A percentile compares a stretch with the other conserved stretches of the same genome.
Conservation (phyloP, 805 yeast species). For the Torulaspora maleeae region DNA sequence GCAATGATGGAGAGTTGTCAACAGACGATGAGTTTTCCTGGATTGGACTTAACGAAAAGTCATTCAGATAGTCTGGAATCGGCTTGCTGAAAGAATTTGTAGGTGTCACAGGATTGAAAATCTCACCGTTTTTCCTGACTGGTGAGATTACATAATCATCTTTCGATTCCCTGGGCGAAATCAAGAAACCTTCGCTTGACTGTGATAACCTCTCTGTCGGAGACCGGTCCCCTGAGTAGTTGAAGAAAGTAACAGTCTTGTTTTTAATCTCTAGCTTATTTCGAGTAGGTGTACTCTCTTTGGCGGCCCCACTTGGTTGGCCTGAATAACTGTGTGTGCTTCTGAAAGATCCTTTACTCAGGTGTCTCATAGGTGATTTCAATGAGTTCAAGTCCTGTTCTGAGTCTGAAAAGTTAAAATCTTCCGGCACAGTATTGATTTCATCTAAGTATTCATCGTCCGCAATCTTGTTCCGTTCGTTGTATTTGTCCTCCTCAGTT, state of each 20-base stretch:
- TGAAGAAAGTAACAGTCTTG: slow-evolving; percentile 40
- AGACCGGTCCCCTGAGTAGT: slow-evolving; percentile 16
- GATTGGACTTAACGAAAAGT: slow-evolving; percentile 30
- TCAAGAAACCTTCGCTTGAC: not conserved
- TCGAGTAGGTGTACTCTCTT: slow-evolving; percentile 31
- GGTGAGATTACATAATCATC: slow-evolving; percentile 12
- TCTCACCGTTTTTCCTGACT: slow-evolving; percentile 4
- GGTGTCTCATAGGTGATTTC: slow-evolving; percentile 12
- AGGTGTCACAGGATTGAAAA: slow-evolving; percentile 16
- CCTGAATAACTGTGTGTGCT: slow-evolving; percentile 34
- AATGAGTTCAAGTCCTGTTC: slow-evolving; percentile 13
- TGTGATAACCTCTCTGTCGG: slow-evolving; percentile 5
- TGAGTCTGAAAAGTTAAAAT: slow-evolving; percentile 35
- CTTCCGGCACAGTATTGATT: slow-evolving; percentile 47
- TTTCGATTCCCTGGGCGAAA: slow-evolving; percentile 1
- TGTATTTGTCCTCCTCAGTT: slow-evolving; percentile 33
- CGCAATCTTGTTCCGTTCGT: slow-evolving; percentile 24
- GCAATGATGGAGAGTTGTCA: slow-evolving; percentile 27
- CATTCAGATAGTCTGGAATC: slow-evolving; percentile 22
- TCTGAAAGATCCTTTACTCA: slow-evolving; percentile 22
- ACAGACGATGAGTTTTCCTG: slow-evolving; percentile 32
- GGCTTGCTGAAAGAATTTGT: slow-evolving; percentile 26
- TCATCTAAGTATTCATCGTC: slow-evolving; percentile 48
- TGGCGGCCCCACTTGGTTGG: slow-evolving; percentile 28
- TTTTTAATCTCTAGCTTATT: slow-evolving; percentile 37